A percentile compares a stretch with the other conserved stretches of the same genome.
Evolutionary conservation across 768 basidiomycete genomes (phyloP).

Genomic region (Phylloporus scabripes): DNA sequence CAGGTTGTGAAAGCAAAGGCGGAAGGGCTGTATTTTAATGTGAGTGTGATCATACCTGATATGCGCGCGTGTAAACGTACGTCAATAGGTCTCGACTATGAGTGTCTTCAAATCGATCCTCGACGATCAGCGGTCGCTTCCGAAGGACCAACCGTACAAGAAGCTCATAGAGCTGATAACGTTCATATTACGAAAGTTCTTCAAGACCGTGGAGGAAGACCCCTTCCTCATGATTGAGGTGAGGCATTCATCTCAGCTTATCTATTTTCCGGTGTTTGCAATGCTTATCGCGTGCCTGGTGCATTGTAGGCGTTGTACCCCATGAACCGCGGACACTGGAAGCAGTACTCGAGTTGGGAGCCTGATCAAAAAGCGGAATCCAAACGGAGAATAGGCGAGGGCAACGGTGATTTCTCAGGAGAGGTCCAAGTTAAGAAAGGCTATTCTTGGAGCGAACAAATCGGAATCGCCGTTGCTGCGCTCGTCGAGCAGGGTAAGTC

Average conservation of each 20-base stretch:
- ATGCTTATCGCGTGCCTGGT: slow-evolving; percentile 17
- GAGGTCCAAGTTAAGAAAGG: slow-evolving; percentile 85
- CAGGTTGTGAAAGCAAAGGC: slow-evolving; percentile 89
- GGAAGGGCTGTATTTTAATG: slow-evolving; percentile 95
- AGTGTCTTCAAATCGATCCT: slow-evolving; percentile 84
- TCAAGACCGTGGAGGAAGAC: slow-evolving; percentile 83
- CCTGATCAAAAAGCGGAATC: slow-evolving; percentile 42
- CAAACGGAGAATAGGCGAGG: slow-evolving; percentile 28
- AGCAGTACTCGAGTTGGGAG: slow-evolving; percentile 75
- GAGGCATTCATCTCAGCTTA: slow-evolving; percentile 30
- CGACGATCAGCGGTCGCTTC: slow-evolving; percentile 72
- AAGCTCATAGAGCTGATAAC: slow-evolving; percentile 83
- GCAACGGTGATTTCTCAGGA: slow-evolving; percentile 42
- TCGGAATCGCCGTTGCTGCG: slow-evolving; percentile 77
- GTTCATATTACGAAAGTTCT: slow-evolving; percentile 87
- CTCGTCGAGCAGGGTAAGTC: slow-evolving; percentile 62
- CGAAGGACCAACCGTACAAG: slow-evolving; percentile 70
- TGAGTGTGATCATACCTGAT: slow-evolving; percentile 30
- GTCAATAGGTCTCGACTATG: slow-evolving; percentile 76
- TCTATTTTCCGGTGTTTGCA: slow-evolving; percentile 11
- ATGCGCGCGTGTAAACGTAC: slow-evolving; percentile 12
- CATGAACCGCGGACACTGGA: slow-evolving; percentile 84
- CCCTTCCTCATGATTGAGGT: slow-evolving; percentile 89
- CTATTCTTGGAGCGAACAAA: slow-evolving; percentile 82
- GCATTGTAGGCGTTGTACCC: slow-evolving; percentile 73